A percentile compares a stretch with the other conserved stretches of the same genome.
These are phyloP conservation scores for Diaporthe ampelina DNA, from an alignment of 2,329 filamentous ascomycete genomes.

Conservation along the genomic window DNA sequence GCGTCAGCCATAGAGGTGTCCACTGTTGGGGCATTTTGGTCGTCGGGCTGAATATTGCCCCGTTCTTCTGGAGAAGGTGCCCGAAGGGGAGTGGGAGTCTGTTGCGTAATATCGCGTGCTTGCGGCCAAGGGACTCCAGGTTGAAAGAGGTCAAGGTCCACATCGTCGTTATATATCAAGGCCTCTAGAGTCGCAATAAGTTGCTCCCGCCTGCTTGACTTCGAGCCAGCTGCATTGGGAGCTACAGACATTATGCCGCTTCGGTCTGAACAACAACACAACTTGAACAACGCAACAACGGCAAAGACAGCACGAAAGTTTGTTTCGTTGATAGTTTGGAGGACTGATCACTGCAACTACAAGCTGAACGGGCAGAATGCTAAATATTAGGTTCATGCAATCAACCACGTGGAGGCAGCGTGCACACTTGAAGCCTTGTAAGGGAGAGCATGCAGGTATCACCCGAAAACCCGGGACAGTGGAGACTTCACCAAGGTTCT, in stretches of 20 bases:
- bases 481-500: conserved; percentile 10
- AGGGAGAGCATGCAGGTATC: not conserved
- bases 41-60: conserved; percentile 14
- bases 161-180: conserved; percentile 17
- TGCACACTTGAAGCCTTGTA: not conserved
- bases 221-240: not conserved
- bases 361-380: not conserved
- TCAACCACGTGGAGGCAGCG: conserved; percentile 4
- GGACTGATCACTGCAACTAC: not conserved
- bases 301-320: not conserved
- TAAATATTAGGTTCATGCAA: conserved; percentile 21
- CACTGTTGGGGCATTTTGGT: conserved; percentile 7
- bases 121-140: conserved; percentile 11
- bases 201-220: conserved; percentile 6
- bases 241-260: not conserved
- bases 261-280: not conserved
- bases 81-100: not conserved
- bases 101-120: conserved; percentile 24
- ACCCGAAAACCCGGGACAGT: conserved; percentile 5
- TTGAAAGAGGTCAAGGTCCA: conserved; percentile 14
- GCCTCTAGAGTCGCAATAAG: conserved; percentile 15
- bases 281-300: no score
- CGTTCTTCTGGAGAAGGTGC: conserved; percentile 6
- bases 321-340: not conserved
- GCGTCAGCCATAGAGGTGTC: not conserved